Evolutionary conservation across 805 yeast species (phyloP), one percentile per base, ranked within the genome.

Genomic region (Myxozyma udenii): DNA sequence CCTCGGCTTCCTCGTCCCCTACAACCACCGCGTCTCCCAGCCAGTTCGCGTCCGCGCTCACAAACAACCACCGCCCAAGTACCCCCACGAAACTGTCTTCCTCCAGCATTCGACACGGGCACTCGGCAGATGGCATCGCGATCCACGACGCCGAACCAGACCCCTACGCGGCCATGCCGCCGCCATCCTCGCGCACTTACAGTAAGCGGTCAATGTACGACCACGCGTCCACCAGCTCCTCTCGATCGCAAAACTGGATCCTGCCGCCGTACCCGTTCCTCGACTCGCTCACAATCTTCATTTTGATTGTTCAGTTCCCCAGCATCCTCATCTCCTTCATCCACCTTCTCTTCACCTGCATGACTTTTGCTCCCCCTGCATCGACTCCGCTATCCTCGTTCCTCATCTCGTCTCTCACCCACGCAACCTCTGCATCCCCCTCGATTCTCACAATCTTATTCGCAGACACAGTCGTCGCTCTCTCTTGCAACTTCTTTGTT

Each of bases 271-370:
- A 66, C 18, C 58, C 71, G 1, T 59, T 68, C 40, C 25, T 59
- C n/a, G 73, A 69, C 49, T 64, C 73, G 1, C 45, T 69, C 40
- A 68, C 71, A 4, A 49, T 69, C 12, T 59, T 69, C 36, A 59
- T 63, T 26, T 49, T 69, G n/a, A 61, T 69, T 37, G 38, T 60
- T 30, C 64, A 64, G 47, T 48, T 64, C 18, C 73, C 73, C 5
- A 57, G 61, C 19, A 24, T 57, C 14, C 40, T 65, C 16, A 59
- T 65, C 51, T 52, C 64, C 12, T 49, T 62, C 12, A 58, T 63
- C 6, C 70, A 66, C 47, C 35, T 48, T 2, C 22, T 65, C 19
- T 66, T 62, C 44, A 52, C 60, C 1, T 50, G 52, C n/a, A 36
- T 56, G 24, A 55, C 66, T 42, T 30, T 62, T 58, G 50, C 59